Evolutionary conservation across 164 flowering plant species (phyloP), one percentile per base, ranked within the genome.

Genomic region (Berberis thunbergii): DNA sequence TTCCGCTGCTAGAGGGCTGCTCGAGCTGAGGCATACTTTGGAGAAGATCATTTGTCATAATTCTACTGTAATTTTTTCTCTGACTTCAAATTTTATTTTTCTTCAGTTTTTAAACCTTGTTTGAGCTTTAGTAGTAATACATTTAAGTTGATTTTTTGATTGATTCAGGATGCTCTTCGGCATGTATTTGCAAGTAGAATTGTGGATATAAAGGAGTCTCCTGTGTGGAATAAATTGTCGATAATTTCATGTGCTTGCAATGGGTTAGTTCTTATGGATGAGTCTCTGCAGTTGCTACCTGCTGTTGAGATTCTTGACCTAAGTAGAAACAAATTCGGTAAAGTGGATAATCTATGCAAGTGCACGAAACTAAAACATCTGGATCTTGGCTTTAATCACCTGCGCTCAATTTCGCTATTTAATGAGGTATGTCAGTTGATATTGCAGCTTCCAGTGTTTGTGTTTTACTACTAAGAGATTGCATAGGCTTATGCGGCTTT

Each of bases 141-240:
- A 26, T 13, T 11, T 42, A 26, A 26, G 26, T 26, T 26, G 26
- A 26, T 26, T 26, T 42, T 44, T 7, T 46, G 54, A 38, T 45
- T 52, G 43, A 41, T 76, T 64, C 72, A 91, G 99, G 92, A 91
- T 83, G 96, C 97, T 43, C 80, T 94, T 45, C 76, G 96, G 73
- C 99, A 94, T 83, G 84, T 91, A 48, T 91, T 94, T 85, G 88
- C 96, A 0, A 86, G 95, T 77, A 84, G 99, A 74, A 89, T 91
- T 63, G 85, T 76, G 43, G 96, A 89, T 65, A 81, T 94, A 66
- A 83, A 84, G 78, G 82, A 84, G 59, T 91, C 89, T 1, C 87
- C 96, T 2, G 79, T 84, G 50, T 94, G 99, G 99, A 88, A 79
- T 54, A 82, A 81, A 42, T 73, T 94, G 73, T 75, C 87, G 45